These are phyloP conservation scores for thale cress (Arabidopsis thaliana) DNA, from an alignment of 345 rosid species.

Conservation along the genomic window TAIR10.1 NC_003076.8:21642501-21643000, in stretches of 20 bases:
- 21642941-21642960: conserved; percentile 75
- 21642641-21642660: conserved; percentile 69
- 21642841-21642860: neutral
- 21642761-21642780: conserved; percentile 85
- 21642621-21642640: conserved; percentile 69
- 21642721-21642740: neutral
- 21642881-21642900: neutral
- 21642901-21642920: conserved; percentile 12
- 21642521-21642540: conserved; percentile 77
- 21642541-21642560: conserved; percentile 71
- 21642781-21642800: conserved; percentile 87
- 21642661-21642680: conserved; percentile 68
- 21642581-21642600: conserved; percentile 47
- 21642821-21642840: conserved; percentile 11
- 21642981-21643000: conserved; percentile 91
- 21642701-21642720: neutral
- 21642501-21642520: conserved; percentile 75
- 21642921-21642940: conserved; percentile 51
- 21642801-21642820: conserved; percentile 53
- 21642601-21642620: conserved; percentile 74
- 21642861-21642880: neutral
- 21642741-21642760: conserved; percentile 66
- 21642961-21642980: conserved; percentile 75
- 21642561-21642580: conserved; percentile 48
- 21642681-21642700: neutral